These are phyloP conservation scores for Fusarium phyllophilum DNA, from an alignment of 2,329 filamentous ascomycete species.

Conservation along the genomic window DNA sequence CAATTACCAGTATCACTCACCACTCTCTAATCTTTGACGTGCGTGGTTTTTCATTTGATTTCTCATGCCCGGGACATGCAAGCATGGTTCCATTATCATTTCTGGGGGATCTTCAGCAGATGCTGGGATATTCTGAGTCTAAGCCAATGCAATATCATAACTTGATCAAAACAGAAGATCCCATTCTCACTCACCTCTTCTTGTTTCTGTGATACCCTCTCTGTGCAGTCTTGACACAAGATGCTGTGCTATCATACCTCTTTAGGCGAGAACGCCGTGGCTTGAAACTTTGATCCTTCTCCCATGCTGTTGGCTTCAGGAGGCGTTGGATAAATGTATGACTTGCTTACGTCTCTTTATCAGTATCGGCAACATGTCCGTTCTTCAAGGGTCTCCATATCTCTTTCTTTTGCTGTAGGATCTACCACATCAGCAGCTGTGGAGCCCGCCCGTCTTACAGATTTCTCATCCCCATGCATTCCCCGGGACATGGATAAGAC, in stretches of 20 bases:
- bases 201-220: not conserved
- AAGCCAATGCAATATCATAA: not conserved
- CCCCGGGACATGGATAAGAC: conserved; percentile 2
- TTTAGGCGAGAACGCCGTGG: conserved; percentile 11
- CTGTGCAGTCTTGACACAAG: conserved; percentile 19
- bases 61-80: not conserved
- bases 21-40: not conserved
- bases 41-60: not conserved
- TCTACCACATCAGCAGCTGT: not conserved
- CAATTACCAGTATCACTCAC: not conserved
- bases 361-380: not conserved
- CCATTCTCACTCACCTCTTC: not conserved
- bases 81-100: not conserved
- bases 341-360: not conserved
- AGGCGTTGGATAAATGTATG: conserved; percentile 4
- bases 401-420: not conserved
- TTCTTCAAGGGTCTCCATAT: not conserved
- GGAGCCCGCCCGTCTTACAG: not conserved
- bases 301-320: conserved; percentile 16
- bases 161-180: not conserved
- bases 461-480: conserved; percentile 7
- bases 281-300: conserved; percentile 19
- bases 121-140: conserved; percentile 1
- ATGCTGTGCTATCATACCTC: conserved; percentile 7
- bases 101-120: not conserved